These are phyloP conservation scores for Colletotrichum liaoningense DNA, from an alignment of 2,329 filamentous ascomycete genomes.

Conservation along the genomic window DNA sequence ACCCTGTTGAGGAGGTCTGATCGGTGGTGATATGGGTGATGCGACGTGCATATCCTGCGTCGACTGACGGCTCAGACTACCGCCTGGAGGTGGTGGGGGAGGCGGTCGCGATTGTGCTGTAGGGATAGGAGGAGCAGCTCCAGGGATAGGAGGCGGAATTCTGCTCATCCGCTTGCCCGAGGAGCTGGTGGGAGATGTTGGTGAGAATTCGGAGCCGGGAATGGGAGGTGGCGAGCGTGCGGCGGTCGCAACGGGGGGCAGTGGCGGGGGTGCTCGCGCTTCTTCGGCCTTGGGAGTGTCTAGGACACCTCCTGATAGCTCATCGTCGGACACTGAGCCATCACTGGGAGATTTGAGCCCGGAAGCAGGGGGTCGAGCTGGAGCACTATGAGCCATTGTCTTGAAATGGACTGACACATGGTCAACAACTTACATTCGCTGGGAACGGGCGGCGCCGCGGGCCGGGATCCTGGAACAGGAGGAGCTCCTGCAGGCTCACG, in stretches of 20 bases:
- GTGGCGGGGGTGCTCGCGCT: constrained; percentile 52
- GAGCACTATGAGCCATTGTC: constrained; percentile 16
- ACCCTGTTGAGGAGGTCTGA: constrained; percentile 65
- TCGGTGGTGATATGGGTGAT: constrained; percentile 54
- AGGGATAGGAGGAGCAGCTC: constrained; percentile 57
- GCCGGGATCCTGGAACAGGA: constrained; percentile 62
- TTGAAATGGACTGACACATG: neutral
- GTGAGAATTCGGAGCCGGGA: constrained; percentile 54
- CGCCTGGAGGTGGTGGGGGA: constrained; percentile 72
- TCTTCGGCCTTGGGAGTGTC: constrained; percentile 24
- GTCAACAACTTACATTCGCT: constrained; percentile 66
- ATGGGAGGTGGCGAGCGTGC: constrained; percentile 49
- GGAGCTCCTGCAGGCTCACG: constrained; percentile 50
- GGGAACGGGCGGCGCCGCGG: constrained; percentile 68
- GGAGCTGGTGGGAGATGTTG: constrained; percentile 55
- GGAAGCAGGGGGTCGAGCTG: constrained; percentile 72
- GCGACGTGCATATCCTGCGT: constrained; percentile 65
- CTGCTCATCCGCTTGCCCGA: constrained; percentile 67
- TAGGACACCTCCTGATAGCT: constrained; percentile 68
- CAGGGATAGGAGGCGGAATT: constrained; percentile 71
- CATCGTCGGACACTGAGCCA: constrained; percentile 90
- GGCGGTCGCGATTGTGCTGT: constrained; percentile 70
- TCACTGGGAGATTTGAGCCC: constrained; percentile 71
- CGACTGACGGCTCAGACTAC: constrained; percentile 65
- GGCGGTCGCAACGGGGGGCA: constrained; percentile 41